Base-by-base conservation (phyloP, 495 filamentous ascomycete species). In the Aspergillus sparsus region DNA sequence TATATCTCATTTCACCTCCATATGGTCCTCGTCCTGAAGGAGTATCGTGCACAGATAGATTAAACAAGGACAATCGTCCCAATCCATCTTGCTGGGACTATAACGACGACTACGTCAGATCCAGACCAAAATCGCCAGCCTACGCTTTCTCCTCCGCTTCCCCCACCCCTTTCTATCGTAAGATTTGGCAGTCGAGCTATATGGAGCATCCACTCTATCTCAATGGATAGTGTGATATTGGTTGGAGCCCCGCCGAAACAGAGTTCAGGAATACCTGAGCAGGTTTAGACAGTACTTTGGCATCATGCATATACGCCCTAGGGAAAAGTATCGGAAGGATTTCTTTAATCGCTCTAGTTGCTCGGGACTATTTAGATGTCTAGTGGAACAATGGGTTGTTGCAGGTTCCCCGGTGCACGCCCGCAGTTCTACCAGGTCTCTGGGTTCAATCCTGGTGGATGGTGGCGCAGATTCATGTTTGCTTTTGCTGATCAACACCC, bases 351-450 rank as follows among this genome's bases (percentile, higher is more conserved):
- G 37, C 37, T 10, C 37, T 41, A 41, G 37, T 41, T 10, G 10
- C 37, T 8, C 37, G 11, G n/a, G 37, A n/a, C 37, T 41, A 41
- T 41, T n/a, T 6, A 41, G n/a, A 10, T 41, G 37, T 41, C 37
- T 41, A 41, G 37, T 41, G 7, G n/a, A 41, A 11, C 37, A n/a
- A n/a, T 41, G 37, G 8, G 37, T 41, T 10, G 37, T 41, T 41
- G 37, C 37, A 41, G 37, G 11, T 41, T 41, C 37, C 37, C 37
- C 37, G 37, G 7, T 41, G 10, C 37, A 41, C 37, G 6, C 37
- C 21, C n/a, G n/a, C n/a, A 41, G 11, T 41, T 41, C n/a, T 41
- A 10, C 37, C 56, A 51, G 47, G 56, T 42, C 15, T 39, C 36
- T 35, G 36, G 56, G 56, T 44, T 49, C 35, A 16, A 31, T 41